These are phyloP conservation scores for Tulasnella sp. DNA, from an alignment of 768 basidiomycete genomes.

Conservation along the genomic window DNA sequence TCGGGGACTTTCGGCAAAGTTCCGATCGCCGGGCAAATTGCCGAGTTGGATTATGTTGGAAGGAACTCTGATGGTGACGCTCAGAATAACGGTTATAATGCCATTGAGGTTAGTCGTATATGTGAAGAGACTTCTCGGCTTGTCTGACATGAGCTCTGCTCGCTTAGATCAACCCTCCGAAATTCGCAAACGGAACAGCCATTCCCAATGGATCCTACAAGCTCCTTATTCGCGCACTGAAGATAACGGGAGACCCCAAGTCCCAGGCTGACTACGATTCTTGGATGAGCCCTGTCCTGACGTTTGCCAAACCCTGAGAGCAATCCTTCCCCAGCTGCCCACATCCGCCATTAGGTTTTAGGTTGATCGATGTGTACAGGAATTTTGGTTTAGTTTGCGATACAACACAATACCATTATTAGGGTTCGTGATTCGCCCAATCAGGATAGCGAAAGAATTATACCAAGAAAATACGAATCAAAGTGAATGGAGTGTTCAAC, in stretches of 20 bases:
- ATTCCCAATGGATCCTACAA: conserved; percentile 9
- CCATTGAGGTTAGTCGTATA: neutral
- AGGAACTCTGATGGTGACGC: neutral
- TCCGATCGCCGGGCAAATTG: neutral
- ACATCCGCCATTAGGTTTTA: neutral
- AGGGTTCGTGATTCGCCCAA: too few species aligned
- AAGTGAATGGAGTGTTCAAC: neutral
- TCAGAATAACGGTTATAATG: neutral
- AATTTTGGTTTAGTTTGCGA: too few species aligned
- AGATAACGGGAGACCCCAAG: conserved; percentile 37
- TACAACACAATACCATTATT: too few species aligned
- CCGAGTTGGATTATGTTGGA: neutral
- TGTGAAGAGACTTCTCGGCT: too few species aligned
- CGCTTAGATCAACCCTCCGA: neutral
- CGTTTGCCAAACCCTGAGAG: conserved; percentile 16
- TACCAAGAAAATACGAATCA: too few species aligned
- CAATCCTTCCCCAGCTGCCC: neutral
- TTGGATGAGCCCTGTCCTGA: conserved; percentile 34
- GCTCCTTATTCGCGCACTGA: conserved; percentile 27
- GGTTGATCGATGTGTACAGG: too few species aligned
- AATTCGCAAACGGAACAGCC: neutral
- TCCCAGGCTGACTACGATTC: conserved; percentile 40
- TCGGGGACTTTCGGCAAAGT: conserved; percentile 7
- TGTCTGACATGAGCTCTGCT: neutral
- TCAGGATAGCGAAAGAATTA: too few species aligned